Evolutionary conservation across 345 rosid species (phyloP), one percentile per base, ranked within the genome.

Genomic region (Trapa bicornis): DNA sequence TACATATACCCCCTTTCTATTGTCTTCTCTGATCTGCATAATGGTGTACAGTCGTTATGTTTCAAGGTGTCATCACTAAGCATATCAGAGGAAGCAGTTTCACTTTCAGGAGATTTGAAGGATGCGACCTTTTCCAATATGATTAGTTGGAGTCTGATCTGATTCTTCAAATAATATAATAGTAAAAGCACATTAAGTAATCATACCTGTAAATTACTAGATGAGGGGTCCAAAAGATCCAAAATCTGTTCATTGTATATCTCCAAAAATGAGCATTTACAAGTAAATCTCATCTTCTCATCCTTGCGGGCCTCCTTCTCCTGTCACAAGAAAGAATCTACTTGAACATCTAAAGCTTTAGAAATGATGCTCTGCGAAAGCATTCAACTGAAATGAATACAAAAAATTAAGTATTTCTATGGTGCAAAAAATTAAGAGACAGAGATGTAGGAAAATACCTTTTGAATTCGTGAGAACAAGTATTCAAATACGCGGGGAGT

Each of bases 231-330:
- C 84, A 95, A 74, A 67, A 95, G 96, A 78, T 95, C 97, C 76
- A 91, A 87, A 74, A 95, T 95, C 70, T 91, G 99, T 73, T 95
- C 99, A 41, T 95, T 95, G 78, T 95, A 95, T 64, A 95, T 95
- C 78, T 95, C 99, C 82, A 91, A 68, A 81, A 95, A 95, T 3
- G 99, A 95, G 86, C 99, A 95, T 78, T 79, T 87, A 70, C 99
- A 91, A 36, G 83, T 80, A 75, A 83, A 91, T 41, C 83, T 86
- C 61, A 95, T 60, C 70, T 89, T 91, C 65, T 87, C 97, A 17
- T 89, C 99, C 75, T 82, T 84, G 11, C 97, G 94, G 47, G 74
- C 79, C 66, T 85, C 94, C 79, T 85, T 89, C 75, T 91, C 99
- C 99, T 94, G 91, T 43, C 62, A 75, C 16, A 72, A 72, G 47